Evolutionary conservation across 108 stramenopile species (phyloP).

Genomic region (Skeletonema marinoi): DNA sequence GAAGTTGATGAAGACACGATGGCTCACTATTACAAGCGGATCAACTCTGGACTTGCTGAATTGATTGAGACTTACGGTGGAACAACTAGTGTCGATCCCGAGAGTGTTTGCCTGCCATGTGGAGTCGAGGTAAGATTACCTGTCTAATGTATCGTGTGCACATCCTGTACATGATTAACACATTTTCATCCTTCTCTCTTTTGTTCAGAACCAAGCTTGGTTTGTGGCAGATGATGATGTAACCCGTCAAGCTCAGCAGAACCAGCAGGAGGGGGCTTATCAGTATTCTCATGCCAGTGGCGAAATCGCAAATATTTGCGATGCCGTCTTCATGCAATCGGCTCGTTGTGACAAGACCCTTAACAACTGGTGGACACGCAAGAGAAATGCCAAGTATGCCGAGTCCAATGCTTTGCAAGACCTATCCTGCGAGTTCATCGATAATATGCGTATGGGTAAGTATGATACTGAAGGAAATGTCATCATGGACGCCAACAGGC

Average conservation of each 20-base stretch:
- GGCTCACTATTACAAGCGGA: conserved; percentile 1
- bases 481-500: conserved; percentile 28
- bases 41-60: neutral
- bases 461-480: conserved; percentile 82
- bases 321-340: conserved; percentile 51
- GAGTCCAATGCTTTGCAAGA: conserved; percentile 39
- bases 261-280: conserved; percentile 10
- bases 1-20: conserved; percentile 30
- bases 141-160: neutral
- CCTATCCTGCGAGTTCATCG: conserved; percentile 71
- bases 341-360: conserved; percentile 82
- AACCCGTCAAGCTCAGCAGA: neutral
- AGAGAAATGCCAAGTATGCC: conserved; percentile 42
- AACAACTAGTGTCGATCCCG: neutral
- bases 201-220: neutral
- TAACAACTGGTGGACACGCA: conserved; percentile 9
- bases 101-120: neutral
- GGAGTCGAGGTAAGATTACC: neutral
- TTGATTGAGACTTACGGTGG: neutral
- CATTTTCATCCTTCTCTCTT: neutral
- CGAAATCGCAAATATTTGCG: conserved; percentile 50
- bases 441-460: conserved; percentile 64
- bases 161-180: neutral
- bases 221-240: neutral
- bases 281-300: conserved; percentile 16